These are phyloP conservation scores for Aspergillus awamori DNA, from an alignment of 2,329 filamentous ascomycete genomes.

Conservation along the genomic window DNA sequence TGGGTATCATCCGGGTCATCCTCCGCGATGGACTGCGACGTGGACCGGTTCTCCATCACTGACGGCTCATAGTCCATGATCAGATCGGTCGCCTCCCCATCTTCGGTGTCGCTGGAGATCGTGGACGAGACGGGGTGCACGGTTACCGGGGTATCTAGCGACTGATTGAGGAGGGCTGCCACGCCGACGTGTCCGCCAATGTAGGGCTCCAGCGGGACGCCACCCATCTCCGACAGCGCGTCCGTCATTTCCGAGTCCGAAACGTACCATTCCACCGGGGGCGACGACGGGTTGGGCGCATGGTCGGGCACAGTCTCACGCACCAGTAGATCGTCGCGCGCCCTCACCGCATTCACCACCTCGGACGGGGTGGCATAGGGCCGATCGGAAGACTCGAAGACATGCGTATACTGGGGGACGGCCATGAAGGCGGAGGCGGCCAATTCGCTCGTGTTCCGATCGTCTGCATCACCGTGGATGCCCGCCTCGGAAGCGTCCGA, in stretches of 20 bases:
- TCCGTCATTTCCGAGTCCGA: slow-evolving; percentile 31
- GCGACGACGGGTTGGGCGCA: slow-evolving; percentile 14
- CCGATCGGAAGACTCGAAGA: slow-evolving; percentile 19
- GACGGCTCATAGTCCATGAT: slow-evolving; percentile 30
- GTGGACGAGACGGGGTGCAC: slow-evolving; percentile 25
- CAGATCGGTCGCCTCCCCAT: slow-evolving; percentile 25
- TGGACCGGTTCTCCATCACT: slow-evolving; percentile 18
- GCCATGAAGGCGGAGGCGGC: slow-evolving; percentile 35
- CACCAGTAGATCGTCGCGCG: slow-evolving; percentile 11
- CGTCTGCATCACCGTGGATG: background rate
- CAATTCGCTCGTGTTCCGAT: slow-evolving; percentile 19
- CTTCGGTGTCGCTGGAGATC: slow-evolving; percentile 25
- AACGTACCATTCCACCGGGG: slow-evolving; percentile 24
- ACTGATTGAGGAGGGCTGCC: slow-evolving; percentile 23
- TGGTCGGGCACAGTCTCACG: background rate
- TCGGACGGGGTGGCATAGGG: slow-evolving; percentile 28
- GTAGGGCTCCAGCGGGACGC: slow-evolving; percentile 25
- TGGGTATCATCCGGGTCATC: slow-evolving; percentile 38
- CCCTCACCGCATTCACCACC: slow-evolving; percentile 34
- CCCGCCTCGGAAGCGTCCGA: background rate
- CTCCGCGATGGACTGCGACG: slow-evolving; percentile 22
- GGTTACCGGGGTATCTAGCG: slow-evolving; percentile 18
- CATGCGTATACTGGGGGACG: slow-evolving; percentile 31
- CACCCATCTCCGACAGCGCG: slow-evolving; percentile 24
- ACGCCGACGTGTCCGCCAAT: slow-evolving; percentile 21